Evolutionary conservation across 202 grass and related monocot species (phyloP).

Genomic region (Elaeis oleifera): DNA sequence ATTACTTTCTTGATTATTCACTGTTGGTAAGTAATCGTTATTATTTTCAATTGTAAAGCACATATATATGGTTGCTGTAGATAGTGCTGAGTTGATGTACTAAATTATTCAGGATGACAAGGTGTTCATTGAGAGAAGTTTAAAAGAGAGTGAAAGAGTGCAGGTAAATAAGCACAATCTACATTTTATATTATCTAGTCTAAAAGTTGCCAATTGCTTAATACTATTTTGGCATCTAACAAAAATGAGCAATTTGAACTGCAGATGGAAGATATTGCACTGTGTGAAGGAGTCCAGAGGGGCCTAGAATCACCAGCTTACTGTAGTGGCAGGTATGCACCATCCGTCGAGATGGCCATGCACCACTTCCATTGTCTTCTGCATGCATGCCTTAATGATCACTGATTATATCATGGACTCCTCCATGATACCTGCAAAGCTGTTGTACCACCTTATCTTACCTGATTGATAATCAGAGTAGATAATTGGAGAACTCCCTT

Average conservation of each 20-base stretch:
- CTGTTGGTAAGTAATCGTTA: slow-evolving; percentile 38
- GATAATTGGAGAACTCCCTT: too few species aligned
- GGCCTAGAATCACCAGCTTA: slow-evolving; percentile 73
- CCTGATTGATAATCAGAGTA: too few species aligned
- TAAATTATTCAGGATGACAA: slow-evolving; percentile 50
- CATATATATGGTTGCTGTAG: too few species aligned
- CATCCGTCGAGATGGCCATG: slow-evolving; percentile 88
- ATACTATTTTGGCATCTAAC: not conserved
- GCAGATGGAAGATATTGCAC: slow-evolving; percentile 79
- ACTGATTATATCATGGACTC: not conserved
- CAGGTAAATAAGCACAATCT: slow-evolving; percentile 35
- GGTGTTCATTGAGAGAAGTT: slow-evolving; percentile 56
- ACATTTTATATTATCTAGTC: not conserved
- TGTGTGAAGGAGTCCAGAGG: slow-evolving; percentile 86
- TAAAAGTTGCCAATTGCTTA: not conserved
- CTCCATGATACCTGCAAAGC: too few species aligned
- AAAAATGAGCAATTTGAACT: not conserved
- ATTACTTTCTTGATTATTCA: slow-evolving; percentile 79
- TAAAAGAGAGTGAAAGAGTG: slow-evolving; percentile 84
- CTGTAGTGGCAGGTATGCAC: slow-evolving; percentile 58
- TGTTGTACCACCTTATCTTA: too few species aligned
- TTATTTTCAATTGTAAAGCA: not conserved
- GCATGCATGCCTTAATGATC: slow-evolving; percentile 29
- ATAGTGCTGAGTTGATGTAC: not conserved
- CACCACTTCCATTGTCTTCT: slow-evolving; percentile 85